Base-by-base conservation (phyloP, 2,329 filamentous ascomycete species). In the Arthrobotrys iridis region DNA sequence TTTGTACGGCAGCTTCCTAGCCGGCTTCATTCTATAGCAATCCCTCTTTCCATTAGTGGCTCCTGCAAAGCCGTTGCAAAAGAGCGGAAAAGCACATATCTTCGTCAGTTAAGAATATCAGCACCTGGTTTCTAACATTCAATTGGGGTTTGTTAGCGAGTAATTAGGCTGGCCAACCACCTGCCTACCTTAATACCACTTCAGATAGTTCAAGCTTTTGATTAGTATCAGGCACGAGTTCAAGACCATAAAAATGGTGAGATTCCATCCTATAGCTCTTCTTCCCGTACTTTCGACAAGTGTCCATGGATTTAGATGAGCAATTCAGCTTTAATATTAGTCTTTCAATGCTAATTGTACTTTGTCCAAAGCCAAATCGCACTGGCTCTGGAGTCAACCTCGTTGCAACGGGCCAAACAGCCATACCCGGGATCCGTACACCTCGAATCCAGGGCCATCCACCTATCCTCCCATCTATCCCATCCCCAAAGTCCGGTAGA, bases 381-480 rank as follows among this genome's bases (percentile, higher is more conserved):
- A 28, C n/a, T 2, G 20, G 26, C 13, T 62, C 55, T 8, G 67
- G 37, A 37, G 18, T 50, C 28, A 57, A 64, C 22, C 48, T 45
- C 13, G 55, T 18, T 15, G 57, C 24, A 10, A 22, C 45, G 0
- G 52, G 28, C 20, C 46, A 75, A 24, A 18, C 57, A 41, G n/a
- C 46, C 13, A 35, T 58, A 2, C 28, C 37, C 11, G 50, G 41
- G 37, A 30, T 41, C 18, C 60, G 52, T n/a, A 45, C 52, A 10
- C 55, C 68, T 18, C 33, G 52, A 20, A 30, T 46, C 7, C 60
- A 11, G 7, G 24, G 11, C 6, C 22, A 48, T 15, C 41, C 30
- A 15, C 63, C 71, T 18, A 48, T 40, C 11, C 48, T 75, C 6
- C 71, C 63, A 26, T 20, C 37, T 0, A 20, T 75, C 8, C 71